Conservation (phyloP, 495 filamentous ascomycete genomes). For the Penicillium waksmanii region DNA sequence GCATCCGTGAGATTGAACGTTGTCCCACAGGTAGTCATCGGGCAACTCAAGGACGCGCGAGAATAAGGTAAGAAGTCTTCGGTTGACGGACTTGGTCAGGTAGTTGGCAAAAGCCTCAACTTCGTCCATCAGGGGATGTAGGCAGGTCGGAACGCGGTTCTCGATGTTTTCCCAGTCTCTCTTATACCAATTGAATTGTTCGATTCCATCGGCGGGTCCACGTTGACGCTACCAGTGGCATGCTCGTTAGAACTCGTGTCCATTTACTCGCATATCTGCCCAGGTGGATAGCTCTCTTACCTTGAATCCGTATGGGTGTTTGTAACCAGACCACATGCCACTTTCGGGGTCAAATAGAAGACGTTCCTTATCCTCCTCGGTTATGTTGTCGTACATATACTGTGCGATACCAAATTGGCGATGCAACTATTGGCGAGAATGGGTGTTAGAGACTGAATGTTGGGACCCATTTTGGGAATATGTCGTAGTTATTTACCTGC, state of each 20-base stretch:
- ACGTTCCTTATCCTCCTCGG: slow-evolving; percentile 46
- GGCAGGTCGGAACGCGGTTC: slow-evolving; percentile 38
- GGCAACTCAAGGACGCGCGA: slow-evolving; percentile 51
- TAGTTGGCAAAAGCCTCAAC: slow-evolving; percentile 48
- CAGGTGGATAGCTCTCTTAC: slow-evolving; percentile 20
- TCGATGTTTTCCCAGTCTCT: slow-evolving; percentile 38
- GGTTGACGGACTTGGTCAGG: slow-evolving; percentile 48
- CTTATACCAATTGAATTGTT: slow-evolving; percentile 54
- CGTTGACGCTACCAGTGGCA: slow-evolving; percentile 32
- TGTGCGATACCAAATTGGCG: slow-evolving; percentile 50
- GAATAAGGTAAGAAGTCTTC: slow-evolving; percentile 46
- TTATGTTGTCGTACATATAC: slow-evolving; percentile 49
- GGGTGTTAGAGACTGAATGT: background rate
- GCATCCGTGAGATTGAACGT: slow-evolving; percentile 48
- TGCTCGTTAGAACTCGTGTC: background rate
- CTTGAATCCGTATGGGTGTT: slow-evolving; percentile 47
- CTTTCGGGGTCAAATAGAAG: slow-evolving; percentile 45
- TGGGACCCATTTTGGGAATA: background rate
- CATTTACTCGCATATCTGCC: too few relatives aligned
- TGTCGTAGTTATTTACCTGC: slow-evolving; percentile 30
- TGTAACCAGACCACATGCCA: slow-evolving; percentile 46
- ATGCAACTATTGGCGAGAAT: slow-evolving; percentile 34
- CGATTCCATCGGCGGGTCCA: slow-evolving; percentile 45
- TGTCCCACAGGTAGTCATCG: slow-evolving; percentile 50
- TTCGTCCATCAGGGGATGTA: slow-evolving; percentile 52